Conservation (phyloP, 352 stramenopile species). For the Phytophthora cactorum region DNA sequence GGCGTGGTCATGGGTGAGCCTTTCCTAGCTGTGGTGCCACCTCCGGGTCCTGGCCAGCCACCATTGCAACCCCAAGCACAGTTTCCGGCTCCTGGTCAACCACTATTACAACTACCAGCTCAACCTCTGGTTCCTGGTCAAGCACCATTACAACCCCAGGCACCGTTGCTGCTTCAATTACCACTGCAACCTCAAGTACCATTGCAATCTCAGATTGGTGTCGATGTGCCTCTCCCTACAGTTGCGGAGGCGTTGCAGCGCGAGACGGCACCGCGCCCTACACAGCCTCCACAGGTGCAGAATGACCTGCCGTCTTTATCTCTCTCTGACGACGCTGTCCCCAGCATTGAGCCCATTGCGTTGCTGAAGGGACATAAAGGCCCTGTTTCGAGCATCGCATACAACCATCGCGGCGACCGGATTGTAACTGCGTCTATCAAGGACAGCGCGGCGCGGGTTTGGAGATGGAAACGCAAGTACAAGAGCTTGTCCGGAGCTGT, state of each 20-base stretch:
- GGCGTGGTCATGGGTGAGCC: slow-evolving; percentile 1
- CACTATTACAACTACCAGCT: slow-evolving; percentile 3
- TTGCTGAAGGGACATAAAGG: slow-evolving; percentile 90
- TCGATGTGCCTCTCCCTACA: slow-evolving; percentile 22
- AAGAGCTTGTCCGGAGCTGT: slow-evolving; percentile 61
- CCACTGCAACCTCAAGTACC: slow-evolving; percentile 1
- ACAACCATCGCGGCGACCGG: slow-evolving; percentile 90
- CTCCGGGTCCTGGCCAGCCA: slow-evolving; percentile 7
- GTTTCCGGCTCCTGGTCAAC: not conserved
- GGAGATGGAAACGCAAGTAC: slow-evolving; percentile 68
- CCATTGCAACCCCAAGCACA: slow-evolving; percentile 7
- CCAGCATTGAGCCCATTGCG: slow-evolving; percentile 61
- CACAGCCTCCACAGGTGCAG: slow-evolving; percentile 62
- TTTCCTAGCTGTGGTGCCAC: slow-evolving; percentile 13
- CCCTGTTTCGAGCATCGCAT: slow-evolving; percentile 94
- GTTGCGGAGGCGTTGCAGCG: slow-evolving; percentile 30
- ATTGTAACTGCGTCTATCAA: slow-evolving; percentile 95
- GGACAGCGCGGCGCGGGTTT: slow-evolving; percentile 87
- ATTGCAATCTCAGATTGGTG: slow-evolving; percentile 15
- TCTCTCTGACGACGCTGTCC: slow-evolving; percentile 56
- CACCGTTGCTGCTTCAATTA: slow-evolving; percentile 2
- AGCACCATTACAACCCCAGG: slow-evolving; percentile 9
- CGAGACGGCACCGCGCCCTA: slow-evolving; percentile 35
- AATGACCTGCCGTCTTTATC: slow-evolving; percentile 46
- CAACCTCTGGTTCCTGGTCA: not conserved